phyloP scores from a whole-genome alignment of 352 stramenopile genomes.

The Globisporangium abappressorium region DNA sequence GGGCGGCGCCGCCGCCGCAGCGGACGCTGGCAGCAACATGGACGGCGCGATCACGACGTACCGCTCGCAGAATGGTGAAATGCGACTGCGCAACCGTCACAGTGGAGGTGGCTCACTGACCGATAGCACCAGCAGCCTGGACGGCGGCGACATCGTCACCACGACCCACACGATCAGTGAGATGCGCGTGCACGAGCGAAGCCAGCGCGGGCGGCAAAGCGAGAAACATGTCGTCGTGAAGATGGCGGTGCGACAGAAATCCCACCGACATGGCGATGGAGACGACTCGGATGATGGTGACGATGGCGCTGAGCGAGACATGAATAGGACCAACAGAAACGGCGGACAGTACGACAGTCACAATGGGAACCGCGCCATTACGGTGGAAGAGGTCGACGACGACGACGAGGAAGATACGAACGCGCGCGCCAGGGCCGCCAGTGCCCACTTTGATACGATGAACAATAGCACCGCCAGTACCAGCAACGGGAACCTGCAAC shows the following conservation, averaged over 20 bases:
- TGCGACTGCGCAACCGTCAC: background rate
- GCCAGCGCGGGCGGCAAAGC: slow-evolving; percentile 2
- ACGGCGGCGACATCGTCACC: slow-evolving; percentile 11
- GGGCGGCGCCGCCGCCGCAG: background rate
- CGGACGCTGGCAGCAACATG: background rate
- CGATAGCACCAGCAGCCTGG: background rate
- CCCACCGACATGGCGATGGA: background rate
- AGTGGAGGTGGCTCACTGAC: background rate
- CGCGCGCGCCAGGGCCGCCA: background rate
- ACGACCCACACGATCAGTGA: slow-evolving; percentile 16
- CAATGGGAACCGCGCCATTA: background rate
- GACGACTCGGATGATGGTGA: slow-evolving; percentile 2
- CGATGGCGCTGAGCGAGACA: background rate
- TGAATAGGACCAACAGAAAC: slow-evolving; percentile 1
- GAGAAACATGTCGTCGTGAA: slow-evolving; percentile 18
- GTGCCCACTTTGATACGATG: background rate
- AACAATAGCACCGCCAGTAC: background rate
- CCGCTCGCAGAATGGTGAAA: background rate
- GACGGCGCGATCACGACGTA: background rate
- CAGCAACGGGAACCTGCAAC: background rate
- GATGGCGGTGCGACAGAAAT: slow-evolving; percentile 10
- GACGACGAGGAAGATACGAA: background rate
- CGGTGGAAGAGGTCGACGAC: slow-evolving; percentile 20
- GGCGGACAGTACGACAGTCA: slow-evolving; percentile 1
- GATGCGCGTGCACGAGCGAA: slow-evolving; percentile 13